phyloP scores from a whole-genome alignment of 495 filamentous ascomycete species.

The Penicillium steckii region DNA sequence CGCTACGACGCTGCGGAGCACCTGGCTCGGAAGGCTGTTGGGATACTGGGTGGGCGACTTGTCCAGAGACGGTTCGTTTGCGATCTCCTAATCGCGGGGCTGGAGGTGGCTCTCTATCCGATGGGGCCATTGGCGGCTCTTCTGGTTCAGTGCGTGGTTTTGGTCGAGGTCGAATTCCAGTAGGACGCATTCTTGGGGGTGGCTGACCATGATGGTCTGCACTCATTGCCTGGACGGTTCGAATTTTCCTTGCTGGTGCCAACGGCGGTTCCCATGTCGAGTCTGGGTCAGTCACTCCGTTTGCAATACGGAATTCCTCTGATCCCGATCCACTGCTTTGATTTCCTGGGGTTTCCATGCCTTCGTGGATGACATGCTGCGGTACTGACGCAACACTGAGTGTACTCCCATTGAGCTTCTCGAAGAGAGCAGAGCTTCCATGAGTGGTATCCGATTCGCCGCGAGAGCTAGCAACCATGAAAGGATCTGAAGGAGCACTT shows the following conservation, averaged over 20 bases:
- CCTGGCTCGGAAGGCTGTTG: constrained; percentile 58
- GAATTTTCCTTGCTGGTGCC: constrained; percentile 62
- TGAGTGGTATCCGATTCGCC: constrained; percentile 39
- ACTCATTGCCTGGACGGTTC: constrained; percentile 56
- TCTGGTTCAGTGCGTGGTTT: constrained; percentile 50
- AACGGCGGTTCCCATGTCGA: constrained; percentile 60
- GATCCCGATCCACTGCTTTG: constrained; percentile 44
- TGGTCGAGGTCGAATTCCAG: constrained; percentile 49
- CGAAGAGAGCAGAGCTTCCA: constrained; percentile 54
- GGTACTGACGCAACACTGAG: constrained; percentile 34
- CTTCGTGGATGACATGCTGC: constrained; percentile 34
- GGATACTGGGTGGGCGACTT: constrained; percentile 61
- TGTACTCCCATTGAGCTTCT: constrained; percentile 55
- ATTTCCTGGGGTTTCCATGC: constrained; percentile 41
- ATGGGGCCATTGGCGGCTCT: constrained; percentile 36
- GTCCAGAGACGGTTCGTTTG: constrained; percentile 85
- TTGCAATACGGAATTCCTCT: constrained; percentile 42
- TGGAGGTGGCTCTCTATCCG: constrained; percentile 38
- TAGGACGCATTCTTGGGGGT: constrained; percentile 62
- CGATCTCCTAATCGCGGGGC: constrained; percentile 51
- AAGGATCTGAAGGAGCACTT: constrained; percentile 44
- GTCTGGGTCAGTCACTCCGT: constrained; percentile 29
- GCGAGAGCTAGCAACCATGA: constrained; percentile 43
- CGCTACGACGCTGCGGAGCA: constrained; percentile 73
- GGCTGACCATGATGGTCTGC: constrained; percentile 52